A percentile compares a stretch with the other conserved stretches of the same genome.
Conservation (phyloP, 306 rosid species). For the Hylodesmum podocarpum region DNA sequence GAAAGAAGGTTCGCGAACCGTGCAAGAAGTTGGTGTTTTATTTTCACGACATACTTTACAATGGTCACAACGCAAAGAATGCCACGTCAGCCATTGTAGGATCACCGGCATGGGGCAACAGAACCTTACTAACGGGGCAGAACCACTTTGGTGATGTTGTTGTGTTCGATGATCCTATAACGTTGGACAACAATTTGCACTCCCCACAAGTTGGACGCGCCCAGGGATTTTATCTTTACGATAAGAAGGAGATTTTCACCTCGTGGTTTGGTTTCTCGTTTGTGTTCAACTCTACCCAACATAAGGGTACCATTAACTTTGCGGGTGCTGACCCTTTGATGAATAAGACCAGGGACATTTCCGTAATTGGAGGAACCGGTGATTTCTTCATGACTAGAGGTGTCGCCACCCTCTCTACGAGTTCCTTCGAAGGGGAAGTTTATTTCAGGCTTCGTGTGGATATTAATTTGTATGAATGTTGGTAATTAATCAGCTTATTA, state of each 20-base stretch:
- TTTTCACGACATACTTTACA: slow-evolving; percentile 1
- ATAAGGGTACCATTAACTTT: slow-evolving; percentile 60
- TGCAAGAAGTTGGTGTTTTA: slow-evolving; percentile 45
- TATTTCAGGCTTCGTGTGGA: slow-evolving; percentile 64
- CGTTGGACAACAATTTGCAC: slow-evolving; percentile 59
- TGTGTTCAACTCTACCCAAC: slow-evolving; percentile 58
- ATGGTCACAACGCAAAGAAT: slow-evolving; percentile 7
- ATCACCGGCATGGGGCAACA: neutral
- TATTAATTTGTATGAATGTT: slow-evolving; percentile 61
- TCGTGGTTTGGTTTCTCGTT: slow-evolving; percentile 71
- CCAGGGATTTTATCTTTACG: slow-evolving; percentile 68
- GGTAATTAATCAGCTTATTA: slow-evolving; percentile 36
- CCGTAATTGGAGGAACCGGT: slow-evolving; percentile 75
- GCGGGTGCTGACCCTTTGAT: slow-evolving; percentile 69
- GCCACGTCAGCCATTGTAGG: slow-evolving; percentile 32
- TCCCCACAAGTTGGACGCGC: slow-evolving; percentile 67
- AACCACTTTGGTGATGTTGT: slow-evolving; percentile 68
- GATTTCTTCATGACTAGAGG: slow-evolving; percentile 79
- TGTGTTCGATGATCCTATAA: slow-evolving; percentile 72
- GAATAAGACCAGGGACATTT: slow-evolving; percentile 66
- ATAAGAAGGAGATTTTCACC: slow-evolving; percentile 56
- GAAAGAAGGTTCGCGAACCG: slow-evolving; percentile 38
- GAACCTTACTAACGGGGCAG: slow-evolving; percentile 22
- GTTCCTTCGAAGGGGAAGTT: slow-evolving; percentile 62
- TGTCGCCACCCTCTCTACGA: slow-evolving; percentile 56